phyloP scores from a whole-genome alignment of 1,139 yeast species.

The Yamadazyma aaseri region DNA sequence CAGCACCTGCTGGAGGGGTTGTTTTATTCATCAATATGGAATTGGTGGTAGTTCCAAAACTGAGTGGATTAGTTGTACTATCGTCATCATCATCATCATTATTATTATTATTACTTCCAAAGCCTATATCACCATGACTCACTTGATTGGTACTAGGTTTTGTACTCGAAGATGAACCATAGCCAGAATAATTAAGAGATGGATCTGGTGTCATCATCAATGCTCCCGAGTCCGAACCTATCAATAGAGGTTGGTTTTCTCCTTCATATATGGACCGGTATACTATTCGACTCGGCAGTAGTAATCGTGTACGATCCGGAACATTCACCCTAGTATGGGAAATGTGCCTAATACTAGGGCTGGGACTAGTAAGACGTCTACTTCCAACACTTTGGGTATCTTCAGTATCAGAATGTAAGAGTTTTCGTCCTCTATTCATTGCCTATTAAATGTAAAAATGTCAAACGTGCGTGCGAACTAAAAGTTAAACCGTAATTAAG shows the following conservation, averaged over 20 bases:
- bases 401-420: constrained; percentile 1
- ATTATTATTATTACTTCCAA: background rate
- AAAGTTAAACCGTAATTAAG: too few relatives aligned
- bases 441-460: background rate
- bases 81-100: constrained; percentile 1
- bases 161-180: background rate
- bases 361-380: constrained; percentile 25
- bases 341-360: constrained; percentile 33
- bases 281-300: constrained; percentile 10
- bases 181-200: background rate
- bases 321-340: constrained; percentile 31
- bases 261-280: constrained; percentile 17
- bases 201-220: background rate
- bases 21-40: background rate
- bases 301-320: constrained; percentile 10
- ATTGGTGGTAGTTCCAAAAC: background rate
- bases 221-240: constrained; percentile 10
- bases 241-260: constrained; percentile 14
- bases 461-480: constrained; percentile 3
- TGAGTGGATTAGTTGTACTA: background rate
- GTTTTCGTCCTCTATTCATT: constrained; percentile 5
- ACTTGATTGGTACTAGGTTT: background rate
- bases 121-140: background rate
- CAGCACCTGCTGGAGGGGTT: background rate
- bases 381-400: background rate